phyloP scores from a whole-genome alignment of 225 moss, liverwort and hornwort species.

The Pleurozium schreberi region DNA sequence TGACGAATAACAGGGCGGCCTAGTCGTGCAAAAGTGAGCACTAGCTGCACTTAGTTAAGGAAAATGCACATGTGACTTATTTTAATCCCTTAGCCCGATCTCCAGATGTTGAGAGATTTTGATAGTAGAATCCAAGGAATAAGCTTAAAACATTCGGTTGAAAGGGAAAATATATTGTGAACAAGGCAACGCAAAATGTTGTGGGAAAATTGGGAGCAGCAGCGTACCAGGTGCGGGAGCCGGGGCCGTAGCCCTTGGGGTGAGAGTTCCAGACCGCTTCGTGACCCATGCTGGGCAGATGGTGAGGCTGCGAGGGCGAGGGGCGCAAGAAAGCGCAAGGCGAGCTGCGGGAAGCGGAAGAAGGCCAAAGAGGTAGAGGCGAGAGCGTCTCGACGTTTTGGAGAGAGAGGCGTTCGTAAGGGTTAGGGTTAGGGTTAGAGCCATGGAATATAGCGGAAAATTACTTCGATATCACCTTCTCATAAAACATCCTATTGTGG shows the following conservation, averaged over 20 bases:
- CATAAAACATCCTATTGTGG: too few relatives aligned
- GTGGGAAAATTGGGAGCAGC: not conserved
- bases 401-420: too few relatives aligned
- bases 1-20: not conserved
- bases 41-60: not conserved
- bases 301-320: not conserved
- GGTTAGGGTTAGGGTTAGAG: too few relatives aligned
- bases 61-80: not conserved
- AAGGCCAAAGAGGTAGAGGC: fast-evolving
- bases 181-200: not conserved
- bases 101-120: not conserved
- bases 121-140: too few relatives aligned
- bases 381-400: too few relatives aligned
- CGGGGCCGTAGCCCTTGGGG: not conserved
- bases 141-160: too few relatives aligned
- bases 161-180: not conserved
- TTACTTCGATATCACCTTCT: too few relatives aligned
- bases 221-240: not conserved
- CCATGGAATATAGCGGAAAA: too few relatives aligned
- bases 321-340: not conserved
- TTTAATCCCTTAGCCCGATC: too few relatives aligned
- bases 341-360: not conserved
- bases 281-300: not conserved
- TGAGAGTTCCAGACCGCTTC: not conserved
- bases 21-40: not conserved